Base-by-base conservation (phyloP, 1,284 basidiomycete species). In the Ustilago curta region DNA sequence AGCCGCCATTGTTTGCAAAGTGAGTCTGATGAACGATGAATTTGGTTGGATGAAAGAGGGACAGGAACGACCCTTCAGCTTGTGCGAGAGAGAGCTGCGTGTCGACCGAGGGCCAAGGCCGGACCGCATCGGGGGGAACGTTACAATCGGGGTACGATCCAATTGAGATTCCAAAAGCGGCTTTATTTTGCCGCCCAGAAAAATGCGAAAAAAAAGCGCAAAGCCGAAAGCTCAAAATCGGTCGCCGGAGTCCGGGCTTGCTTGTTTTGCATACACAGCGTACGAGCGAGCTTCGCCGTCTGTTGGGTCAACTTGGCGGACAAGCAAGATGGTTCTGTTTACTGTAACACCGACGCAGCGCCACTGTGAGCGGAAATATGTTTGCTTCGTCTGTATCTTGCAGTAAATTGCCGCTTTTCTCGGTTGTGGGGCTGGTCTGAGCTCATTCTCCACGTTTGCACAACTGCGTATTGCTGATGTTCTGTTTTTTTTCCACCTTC, bases 1-100 rank as follows among this genome's bases (percentile, higher is more conserved):
- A 37, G 60, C 32, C 37, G 56, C 4, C 67, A 69, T 69, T 14
- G n/a, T 31, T 31, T 39, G 48, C 35, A 16, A 16, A 14, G 35
- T 16, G 3, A 16, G 35, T 37, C 11, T 23, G 47, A 4, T 47
- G 29, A 32, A 49, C 8, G n/a, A 21, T n/a, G n/a, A n/a, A n/a
- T n/a, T n/a, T n/a, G 14, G 29, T 21, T 16, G 16, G 48, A 31
- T 40, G n/a, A 4, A 29, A 39, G 19, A 12, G 27, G 11, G 12
- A 39, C 21, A 8, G n/a, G n/a, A 49, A 12, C 9, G 14, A 35
- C 9, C 3, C 21, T 42, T 42, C 19, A 42, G 40, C n/a, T 42
- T 42, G 40, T 42, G 40, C 40, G 40, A 42, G 40, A 42, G 40
- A 42, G 6, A 42, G n/a, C 35, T 14, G 35, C 14, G 3, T 37